phyloP scores from a whole-genome alignment of 208 protist genomes.

The Leishmania lainsoni region DNA sequence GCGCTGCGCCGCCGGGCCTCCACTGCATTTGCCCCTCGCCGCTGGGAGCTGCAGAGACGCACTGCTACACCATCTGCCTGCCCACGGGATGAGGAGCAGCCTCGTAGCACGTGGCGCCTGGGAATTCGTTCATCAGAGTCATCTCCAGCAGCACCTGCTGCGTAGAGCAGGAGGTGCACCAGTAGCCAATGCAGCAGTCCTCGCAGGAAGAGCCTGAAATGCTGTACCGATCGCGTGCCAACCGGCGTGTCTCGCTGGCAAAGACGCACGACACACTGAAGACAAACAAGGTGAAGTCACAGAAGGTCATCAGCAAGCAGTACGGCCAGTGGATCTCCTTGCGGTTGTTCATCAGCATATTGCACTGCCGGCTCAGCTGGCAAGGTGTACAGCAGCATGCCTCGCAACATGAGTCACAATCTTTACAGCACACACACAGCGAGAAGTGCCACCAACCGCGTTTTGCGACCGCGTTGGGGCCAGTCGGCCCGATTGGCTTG shows the following conservation, averaged over 20 bases:
- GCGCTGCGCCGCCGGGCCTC: no score
- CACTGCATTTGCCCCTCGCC: no score
- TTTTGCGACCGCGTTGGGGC: no score
- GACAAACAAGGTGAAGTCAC: constrained; percentile 6
- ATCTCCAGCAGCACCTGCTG: constrained; percentile 72
- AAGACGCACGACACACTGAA: constrained; percentile 25
- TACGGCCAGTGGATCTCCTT: constrained; percentile 28
- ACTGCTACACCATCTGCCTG: no score
- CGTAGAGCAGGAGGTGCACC: constrained; percentile 40
- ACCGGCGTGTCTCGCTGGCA: constrained; percentile 12
- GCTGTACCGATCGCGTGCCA: constrained; percentile 34
- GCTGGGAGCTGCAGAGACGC: no score
- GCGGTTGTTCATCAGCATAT: constrained; percentile 35
- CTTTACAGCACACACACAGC: constrained; percentile 34
- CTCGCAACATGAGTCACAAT: constrained; percentile 43
- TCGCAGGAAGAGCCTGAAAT: constrained; percentile 23
- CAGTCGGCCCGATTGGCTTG: no score
- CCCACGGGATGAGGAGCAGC: no score
- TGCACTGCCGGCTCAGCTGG: constrained; percentile 48
- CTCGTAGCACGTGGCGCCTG: constrained; percentile 63
- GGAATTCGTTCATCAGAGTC: constrained; percentile 62
- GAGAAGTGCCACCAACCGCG: constrained; percentile 42
- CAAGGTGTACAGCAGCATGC: constrained; percentile 31
- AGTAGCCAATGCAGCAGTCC: constrained; percentile 35
- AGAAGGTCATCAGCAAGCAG: constrained; percentile 23